Base-by-base conservation (phyloP, 805 yeast species). In the Torulaspora gathmanii region DNA sequence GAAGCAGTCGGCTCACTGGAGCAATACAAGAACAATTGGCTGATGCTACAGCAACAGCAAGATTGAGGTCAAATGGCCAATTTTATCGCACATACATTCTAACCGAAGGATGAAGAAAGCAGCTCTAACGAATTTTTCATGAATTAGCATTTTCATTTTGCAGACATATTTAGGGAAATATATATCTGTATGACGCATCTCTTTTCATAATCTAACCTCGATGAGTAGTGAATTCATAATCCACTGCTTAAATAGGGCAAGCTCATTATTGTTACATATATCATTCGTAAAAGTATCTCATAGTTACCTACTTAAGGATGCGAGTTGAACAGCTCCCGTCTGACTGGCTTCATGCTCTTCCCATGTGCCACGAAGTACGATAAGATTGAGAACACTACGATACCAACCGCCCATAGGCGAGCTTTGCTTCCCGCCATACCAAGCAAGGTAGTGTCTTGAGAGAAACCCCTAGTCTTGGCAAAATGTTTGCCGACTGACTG, bases 21-120 rank as follows among this genome's bases (percentile, higher is more conserved):
- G 40, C 67, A 63, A 45, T 65, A 64, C 44, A 65, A 64, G 50
- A 65, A 64, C 44, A 64, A 65, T 42, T 65, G 70, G 70, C 45
- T 65, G 27, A 60, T 64, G 56, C 47, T 64, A 31, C 68, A 65
- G 52, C 63, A 60, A 35, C 63, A 63, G 30, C 62, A 59, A 33
- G 51, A 48, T 19, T 46, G 25, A 39, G 11, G 25, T 13, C n/a
- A 15, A 11, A 9, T 16, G 30, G 20, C 29, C 26, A 19, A 15
- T 23, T 23, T 9, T 13, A 31, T 15, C 31, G 16, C 15, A 7
- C 26, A 37, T 13, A 7, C 17, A 10, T 5, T 38, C 34, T 4
- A 29, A 20, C 2, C 20, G 22, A 19, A 20, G 10, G 16, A 31
- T 30, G 31, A 20, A 29, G 42, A 23, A 17, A 4, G 26, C 33